These are phyloP conservation scores for Trichoderma gracile DNA, from an alignment of 2,329 filamentous ascomycete species.

Conservation along the genomic window DNA sequence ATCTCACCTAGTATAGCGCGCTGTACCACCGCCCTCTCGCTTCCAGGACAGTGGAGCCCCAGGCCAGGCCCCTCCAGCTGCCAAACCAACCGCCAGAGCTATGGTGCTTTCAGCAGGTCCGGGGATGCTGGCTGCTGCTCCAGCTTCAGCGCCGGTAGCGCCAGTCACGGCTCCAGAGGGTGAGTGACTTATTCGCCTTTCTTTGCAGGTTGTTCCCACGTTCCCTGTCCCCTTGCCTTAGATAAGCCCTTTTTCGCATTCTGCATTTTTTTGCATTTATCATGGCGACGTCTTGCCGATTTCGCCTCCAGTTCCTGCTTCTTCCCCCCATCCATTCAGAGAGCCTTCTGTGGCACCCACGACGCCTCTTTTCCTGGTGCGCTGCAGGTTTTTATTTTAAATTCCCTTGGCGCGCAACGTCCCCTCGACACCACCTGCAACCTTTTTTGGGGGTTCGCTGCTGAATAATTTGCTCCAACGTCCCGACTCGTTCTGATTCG, in stretches of 20 bases:
- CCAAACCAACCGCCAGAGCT: conserved; percentile 3
- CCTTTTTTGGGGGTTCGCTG: background rate
- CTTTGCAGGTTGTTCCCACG: too few species aligned
- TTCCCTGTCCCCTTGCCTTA: background rate
- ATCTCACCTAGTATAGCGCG: too few species aligned
- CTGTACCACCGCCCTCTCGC: background rate
- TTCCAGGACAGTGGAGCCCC: conserved; percentile 17
- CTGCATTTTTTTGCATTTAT: background rate
- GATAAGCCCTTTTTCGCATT: background rate
- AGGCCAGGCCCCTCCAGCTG: background rate
- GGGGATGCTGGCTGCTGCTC: conserved; percentile 21
- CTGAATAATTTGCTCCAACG: background rate
- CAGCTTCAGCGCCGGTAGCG: conserved; percentile 20
- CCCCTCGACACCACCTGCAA: background rate
- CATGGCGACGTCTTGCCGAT: background rate
- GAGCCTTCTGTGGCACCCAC: conserved; percentile 12
- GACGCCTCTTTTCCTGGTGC: conserved; percentile 8
- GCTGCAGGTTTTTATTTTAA: conserved; percentile 17
- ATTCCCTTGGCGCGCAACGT: background rate
- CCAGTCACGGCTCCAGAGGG: conserved; percentile 14
- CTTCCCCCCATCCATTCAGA: background rate
- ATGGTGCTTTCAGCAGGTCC: conserved; percentile 27
- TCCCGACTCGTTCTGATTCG: background rate
- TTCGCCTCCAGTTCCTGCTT: background rate
- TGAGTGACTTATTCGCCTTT: conserved; percentile 16